Conservation (phyloP, 2,329 filamentous ascomycete genomes). For the Neocucurbitaria cava region DNA sequence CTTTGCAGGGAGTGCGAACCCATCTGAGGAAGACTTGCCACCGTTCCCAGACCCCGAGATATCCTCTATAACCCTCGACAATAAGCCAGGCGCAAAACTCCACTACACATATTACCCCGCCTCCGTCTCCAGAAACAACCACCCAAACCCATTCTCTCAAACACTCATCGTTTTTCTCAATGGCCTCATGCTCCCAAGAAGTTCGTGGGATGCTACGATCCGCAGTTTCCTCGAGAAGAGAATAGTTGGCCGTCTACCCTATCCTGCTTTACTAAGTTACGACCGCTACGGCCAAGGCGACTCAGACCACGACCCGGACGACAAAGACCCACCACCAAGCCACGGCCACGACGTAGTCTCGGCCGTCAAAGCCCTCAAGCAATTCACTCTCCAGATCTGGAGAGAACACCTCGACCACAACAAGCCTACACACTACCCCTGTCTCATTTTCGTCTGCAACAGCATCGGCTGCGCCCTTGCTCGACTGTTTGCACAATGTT, state of each 20-base stretch:
- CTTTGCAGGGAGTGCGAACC: constrained; percentile 20
- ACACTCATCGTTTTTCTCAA: constrained; percentile 55
- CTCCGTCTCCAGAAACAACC: constrained; percentile 28
- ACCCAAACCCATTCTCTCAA: constrained; percentile 43
- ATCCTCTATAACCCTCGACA: constrained; percentile 35
- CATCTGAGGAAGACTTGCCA: constrained; percentile 38
- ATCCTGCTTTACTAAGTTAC: constrained; percentile 60
- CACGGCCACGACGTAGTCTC: constrained; percentile 59
- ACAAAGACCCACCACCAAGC: constrained; percentile 39
- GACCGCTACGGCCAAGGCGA: constrained; percentile 66
- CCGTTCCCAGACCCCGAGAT: constrained; percentile 41
- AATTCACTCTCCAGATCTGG: constrained; percentile 53
- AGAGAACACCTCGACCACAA: constrained; percentile 39
- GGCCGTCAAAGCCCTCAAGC: constrained; percentile 54
- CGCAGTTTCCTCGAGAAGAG: constrained; percentile 37
- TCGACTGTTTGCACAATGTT: constrained; percentile 58
- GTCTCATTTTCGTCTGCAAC: constrained; percentile 58
- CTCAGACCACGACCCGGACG: constrained; percentile 55
- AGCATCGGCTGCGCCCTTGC: constrained; percentile 62
- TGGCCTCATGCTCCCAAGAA: constrained; percentile 51
- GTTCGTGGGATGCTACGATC: constrained; percentile 49
- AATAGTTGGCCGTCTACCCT: constrained; percentile 27
- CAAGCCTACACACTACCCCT: constrained; percentile 42
- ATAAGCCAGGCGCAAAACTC: constrained; percentile 38
- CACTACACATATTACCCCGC: constrained; percentile 45